Conservation (phyloP, 257 asterid species). For the Solanum tarijense region DNA sequence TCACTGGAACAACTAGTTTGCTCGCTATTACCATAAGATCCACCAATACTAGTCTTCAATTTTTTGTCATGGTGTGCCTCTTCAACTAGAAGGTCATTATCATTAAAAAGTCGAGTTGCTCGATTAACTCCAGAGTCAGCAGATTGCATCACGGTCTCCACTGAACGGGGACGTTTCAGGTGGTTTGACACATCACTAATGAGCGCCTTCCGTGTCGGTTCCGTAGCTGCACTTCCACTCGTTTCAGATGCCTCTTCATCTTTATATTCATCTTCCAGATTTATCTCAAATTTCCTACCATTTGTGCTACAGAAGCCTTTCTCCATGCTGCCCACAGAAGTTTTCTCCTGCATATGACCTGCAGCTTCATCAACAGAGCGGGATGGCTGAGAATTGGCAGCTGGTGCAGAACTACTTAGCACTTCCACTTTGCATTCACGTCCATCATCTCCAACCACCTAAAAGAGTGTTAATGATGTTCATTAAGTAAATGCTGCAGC, state of each 20-base stretch:
- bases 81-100: slow-evolving; percentile 14
- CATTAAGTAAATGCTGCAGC: neutral
- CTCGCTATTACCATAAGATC: slow-evolving; percentile 8
- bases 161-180: slow-evolving; percentile 13
- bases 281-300: neutral
- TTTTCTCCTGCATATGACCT: slow-evolving; percentile 5
- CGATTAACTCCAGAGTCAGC: slow-evolving; percentile 9
- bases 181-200: slow-evolving; percentile 14
- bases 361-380: slow-evolving; percentile 10
- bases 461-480: slow-evolving; percentile 1
- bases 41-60: slow-evolving; percentile 15
- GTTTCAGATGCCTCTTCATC: neutral
- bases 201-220: neutral
- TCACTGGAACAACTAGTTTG: slow-evolving; percentile 19
- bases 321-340: slow-evolving; percentile 15
- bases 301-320: neutral
- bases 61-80: slow-evolving; percentile 21
- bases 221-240: neutral
- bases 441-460: slow-evolving; percentile 45
- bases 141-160: slow-evolving; percentile 1
- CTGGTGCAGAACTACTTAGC: slow-evolving; percentile 11
- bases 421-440: slow-evolving; percentile 12
- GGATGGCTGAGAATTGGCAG: slow-evolving; percentile 11
- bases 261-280: neutral
- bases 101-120: slow-evolving; percentile 6